phyloP scores from a whole-genome alignment of 2,329 filamentous ascomycete genomes.

The Canariomyces notabilis region DNA sequence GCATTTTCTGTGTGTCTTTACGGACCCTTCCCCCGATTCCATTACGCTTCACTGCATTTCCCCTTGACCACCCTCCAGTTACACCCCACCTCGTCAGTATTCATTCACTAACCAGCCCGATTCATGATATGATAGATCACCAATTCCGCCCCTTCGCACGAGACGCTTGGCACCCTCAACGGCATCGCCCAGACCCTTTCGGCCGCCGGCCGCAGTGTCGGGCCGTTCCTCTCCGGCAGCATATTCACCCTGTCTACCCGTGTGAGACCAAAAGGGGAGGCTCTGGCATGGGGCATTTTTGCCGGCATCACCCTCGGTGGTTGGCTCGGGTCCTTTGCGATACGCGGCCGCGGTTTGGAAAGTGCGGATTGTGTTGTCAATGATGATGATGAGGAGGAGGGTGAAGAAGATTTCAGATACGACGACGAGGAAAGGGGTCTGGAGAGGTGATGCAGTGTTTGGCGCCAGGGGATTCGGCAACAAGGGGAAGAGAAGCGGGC shows the following conservation, averaged over 20 bases:
- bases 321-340: constrained; percentile 73
- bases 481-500: no score
- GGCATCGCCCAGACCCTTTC: constrained; percentile 91
- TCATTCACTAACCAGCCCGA: background rate
- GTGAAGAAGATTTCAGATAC: no score
- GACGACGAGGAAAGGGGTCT: no score
- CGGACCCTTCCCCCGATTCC: no score
- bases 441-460: no score
- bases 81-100: background rate
- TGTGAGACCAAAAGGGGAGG: constrained; percentile 74
- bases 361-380: constrained; percentile 47
- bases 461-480: no score
- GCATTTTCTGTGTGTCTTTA: no score
- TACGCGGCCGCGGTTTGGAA: constrained; percentile 59
- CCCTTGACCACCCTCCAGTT: background rate
- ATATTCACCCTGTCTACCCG: constrained; percentile 75
- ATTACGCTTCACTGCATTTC: no score
- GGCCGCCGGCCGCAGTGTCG: constrained; percentile 80
- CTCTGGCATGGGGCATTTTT: constrained; percentile 81
- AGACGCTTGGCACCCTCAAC: constrained; percentile 83
- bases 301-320: constrained; percentile 76
- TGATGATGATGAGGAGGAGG: constrained; percentile 18
- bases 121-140: constrained; percentile 76
- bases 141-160: constrained; percentile 82
- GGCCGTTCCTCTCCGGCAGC: constrained; percentile 81